Conservation (phyloP, 2,329 filamentous ascomycete species). For the Emergomyces orientalis region DNA sequence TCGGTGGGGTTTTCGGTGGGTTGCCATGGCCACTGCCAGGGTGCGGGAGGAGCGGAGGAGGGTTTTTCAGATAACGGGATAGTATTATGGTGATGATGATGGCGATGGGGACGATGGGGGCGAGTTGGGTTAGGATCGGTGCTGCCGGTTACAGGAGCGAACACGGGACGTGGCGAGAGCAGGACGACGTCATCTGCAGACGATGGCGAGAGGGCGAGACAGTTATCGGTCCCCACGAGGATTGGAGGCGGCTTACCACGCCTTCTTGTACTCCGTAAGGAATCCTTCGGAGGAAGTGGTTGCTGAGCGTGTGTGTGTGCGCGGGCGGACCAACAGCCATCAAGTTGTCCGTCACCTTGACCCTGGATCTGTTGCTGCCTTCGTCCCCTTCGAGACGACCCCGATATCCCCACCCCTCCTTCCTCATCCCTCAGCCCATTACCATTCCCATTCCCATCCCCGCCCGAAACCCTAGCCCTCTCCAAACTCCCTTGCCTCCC, state of each 20-base stretch:
- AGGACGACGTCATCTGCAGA: neutral
- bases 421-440: constrained; percentile 6
- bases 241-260: neutral
- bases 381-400: neutral
- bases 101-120: constrained; percentile 14
- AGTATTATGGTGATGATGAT: neutral
- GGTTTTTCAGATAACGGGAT: constrained; percentile 20
- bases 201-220: neutral
- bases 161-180: neutral
- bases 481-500: constrained; percentile 12
- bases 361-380: neutral
- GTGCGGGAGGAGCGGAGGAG: constrained; percentile 5
- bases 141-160: neutral
- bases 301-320: neutral
- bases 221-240: neutral
- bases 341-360: neutral
- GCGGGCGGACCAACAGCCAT: neutral
- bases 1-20: neutral
- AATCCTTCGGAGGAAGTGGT: neutral
- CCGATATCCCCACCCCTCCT: neutral
- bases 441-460: constrained; percentile 5
- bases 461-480: neutral
- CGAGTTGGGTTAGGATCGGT: constrained; percentile 16
- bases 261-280: neutral
- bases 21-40: constrained; percentile 8